phyloP scores from a whole-genome alignment of 129 eudicot species.

The Helianthus tuberosus region DNA sequence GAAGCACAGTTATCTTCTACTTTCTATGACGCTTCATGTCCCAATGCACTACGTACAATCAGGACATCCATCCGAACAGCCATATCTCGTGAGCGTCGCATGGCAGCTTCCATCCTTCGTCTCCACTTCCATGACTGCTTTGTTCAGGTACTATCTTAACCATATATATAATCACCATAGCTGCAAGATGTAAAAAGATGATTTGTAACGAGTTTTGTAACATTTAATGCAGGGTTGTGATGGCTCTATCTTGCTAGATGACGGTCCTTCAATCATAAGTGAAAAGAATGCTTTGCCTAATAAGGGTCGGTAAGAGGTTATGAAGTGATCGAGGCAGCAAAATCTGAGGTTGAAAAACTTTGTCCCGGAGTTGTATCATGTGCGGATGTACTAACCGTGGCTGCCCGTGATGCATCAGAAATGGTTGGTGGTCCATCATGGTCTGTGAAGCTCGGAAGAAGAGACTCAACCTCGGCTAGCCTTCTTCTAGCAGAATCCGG shows the following conservation, averaged over 20 bases:
- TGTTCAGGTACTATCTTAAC: constrained; percentile 33
- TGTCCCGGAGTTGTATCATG: constrained; percentile 73
- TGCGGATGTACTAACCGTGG: constrained; percentile 63
- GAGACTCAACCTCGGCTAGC: constrained; percentile 71
- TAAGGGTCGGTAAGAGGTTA: constrained; percentile 48
- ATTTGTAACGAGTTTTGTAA: not conserved
- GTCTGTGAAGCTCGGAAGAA: constrained; percentile 64
- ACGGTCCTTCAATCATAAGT: constrained; percentile 22
- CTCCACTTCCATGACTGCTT: constrained; percentile 41
- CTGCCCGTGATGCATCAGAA: constrained; percentile 71
- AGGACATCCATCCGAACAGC: constrained; percentile 34
- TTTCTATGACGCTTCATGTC: constrained; percentile 32
- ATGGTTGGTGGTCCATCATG: constrained; percentile 78
- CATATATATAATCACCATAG: not conserved
- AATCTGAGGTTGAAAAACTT: constrained; percentile 48
- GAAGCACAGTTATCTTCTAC: constrained; percentile 35
- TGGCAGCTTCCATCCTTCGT: constrained; percentile 41
- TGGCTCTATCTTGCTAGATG: constrained; percentile 65
- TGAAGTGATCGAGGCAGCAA: constrained; percentile 45
- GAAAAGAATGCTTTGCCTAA: constrained; percentile 33
- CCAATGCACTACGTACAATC: constrained; percentile 29
- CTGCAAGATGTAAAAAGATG: not conserved
- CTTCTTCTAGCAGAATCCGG: constrained; percentile 47
- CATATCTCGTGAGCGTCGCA: constrained; percentile 38
- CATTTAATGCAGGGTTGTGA: constrained; percentile 53